phyloP scores from a whole-genome alignment of 352 stramenopile genomes.

The Globisporangium perplexum region DNA sequence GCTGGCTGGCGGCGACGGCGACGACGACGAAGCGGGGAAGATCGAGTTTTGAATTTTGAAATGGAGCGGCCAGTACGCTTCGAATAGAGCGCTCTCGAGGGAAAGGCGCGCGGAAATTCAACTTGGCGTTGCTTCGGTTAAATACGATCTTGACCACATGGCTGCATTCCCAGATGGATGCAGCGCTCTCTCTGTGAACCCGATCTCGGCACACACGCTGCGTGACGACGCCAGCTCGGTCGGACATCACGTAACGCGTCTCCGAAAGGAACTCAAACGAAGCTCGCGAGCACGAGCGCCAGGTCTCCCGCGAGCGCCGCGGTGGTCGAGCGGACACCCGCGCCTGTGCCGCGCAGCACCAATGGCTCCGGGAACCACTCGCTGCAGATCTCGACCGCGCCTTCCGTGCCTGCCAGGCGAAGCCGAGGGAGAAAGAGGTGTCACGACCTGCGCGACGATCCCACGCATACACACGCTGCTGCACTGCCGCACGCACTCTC shows the following conservation, averaged over 20 bases:
- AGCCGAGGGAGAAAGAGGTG: not conserved
- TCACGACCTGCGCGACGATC: not conserved
- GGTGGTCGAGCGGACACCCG: conserved; percentile 50
- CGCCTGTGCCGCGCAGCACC: conserved; percentile 52
- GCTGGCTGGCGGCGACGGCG: not conserved
- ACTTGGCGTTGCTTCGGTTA: too few species aligned
- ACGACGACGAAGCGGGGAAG: not conserved
- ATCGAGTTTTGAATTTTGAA: conserved; percentile 2
- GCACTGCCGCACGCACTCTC: conserved; percentile 7
- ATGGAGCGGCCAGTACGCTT: not conserved
- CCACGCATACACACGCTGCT: not conserved
- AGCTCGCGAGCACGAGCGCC: conserved; percentile 5
- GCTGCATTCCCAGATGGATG: too few species aligned
- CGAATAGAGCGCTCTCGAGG: too few species aligned
- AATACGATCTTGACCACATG: too few species aligned
- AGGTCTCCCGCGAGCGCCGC: conserved; percentile 54
- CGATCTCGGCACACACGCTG: too few species aligned
- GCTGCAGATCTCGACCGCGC: conserved; percentile 49
- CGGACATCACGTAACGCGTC: too few species aligned
- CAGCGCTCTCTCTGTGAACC: too few species aligned
- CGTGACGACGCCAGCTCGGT: too few species aligned
- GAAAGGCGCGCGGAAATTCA: not conserved
- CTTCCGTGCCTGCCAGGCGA: conserved; percentile 37
- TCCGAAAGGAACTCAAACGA: not conserved
- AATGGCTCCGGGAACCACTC: conserved; percentile 56